Base-by-base conservation (phyloP, 2,329 filamentous ascomycete species). In the Fusarium buxicola region DNA sequence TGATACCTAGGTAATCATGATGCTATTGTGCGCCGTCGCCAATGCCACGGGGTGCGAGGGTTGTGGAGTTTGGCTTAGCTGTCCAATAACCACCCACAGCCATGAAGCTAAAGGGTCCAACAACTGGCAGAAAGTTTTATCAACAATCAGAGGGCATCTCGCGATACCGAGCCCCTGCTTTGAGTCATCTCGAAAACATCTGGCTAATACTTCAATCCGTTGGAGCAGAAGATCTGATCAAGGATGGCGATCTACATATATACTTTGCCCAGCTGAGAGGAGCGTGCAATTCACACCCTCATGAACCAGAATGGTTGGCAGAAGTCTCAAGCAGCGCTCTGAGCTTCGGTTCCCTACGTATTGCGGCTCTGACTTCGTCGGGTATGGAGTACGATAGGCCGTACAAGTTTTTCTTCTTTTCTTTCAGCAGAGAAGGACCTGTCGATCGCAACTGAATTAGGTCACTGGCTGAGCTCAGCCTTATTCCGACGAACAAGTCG, bases 391-490 rank as follows among this genome's bases (percentile, higher is more conserved):
- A 21, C 21, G 21, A 30, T 40, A 45, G 25, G 52, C 43, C 35
- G 25, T 27, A 16, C 18, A 12, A 50, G 25, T 56, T 54, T 58
- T 54, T 53, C 51, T 58, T 65, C 24, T 62, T 49, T 39, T 30
- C 25, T 50, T 67, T 68, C 58, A 69, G 66, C 60, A 55, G 56
- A 40, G 34, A 53, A 35, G 38, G 54, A 47, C 31, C 50, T 46
- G 63, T 47, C 64, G 66, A 69, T 69, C 66, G 55, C 55, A 25
- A 21, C 64, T 58, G 43, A 52, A 25, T 41, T 18, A 6, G 61
- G 52, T 18, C 32, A 40, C 40, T 45, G 24, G 40, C 47, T 44
- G 41, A 60, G 43, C 45, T 66, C 65, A 68, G 65, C 65, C 65
- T 66, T 66, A 63, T 51, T 50, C 7, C 46, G 21, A 45, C 45